Base-by-base conservation (phyloP, 805 yeast genomes). In the Debaryomyces maramus region DNA sequence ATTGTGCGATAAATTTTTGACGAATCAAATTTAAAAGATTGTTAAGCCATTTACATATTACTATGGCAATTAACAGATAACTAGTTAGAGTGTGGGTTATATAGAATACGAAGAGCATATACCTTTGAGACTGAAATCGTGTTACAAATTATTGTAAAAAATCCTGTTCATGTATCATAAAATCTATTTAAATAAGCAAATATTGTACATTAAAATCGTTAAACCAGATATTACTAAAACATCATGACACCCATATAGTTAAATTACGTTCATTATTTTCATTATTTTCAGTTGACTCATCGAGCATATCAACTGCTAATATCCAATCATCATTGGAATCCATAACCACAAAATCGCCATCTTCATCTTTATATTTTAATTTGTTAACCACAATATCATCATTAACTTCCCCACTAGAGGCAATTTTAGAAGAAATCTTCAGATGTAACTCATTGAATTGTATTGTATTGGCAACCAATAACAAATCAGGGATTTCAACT, bases 301-400 rank as follows among this genome's bases (percentile, higher is more conserved):
- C 70, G 33, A 67, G 51, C 70, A 66, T 65, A 47, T 88, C 97
- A 41, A 83, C 75, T 2, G 96, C 97, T 58, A 90, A 80, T 20
- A 61, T 65, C 87, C 96, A 85, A 58, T 91, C 98, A 38, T 91
- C 97, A 46, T 84, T 85, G 22, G 88, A 79, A 49, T 82, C 85
- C 63, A 91, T 79, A 34, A 85, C 81, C 31, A 93, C 95, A 58
- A 78, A 84, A 59, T 93, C 99, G 13, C 95, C 97, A 58, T 93
- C 99, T 63, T 93, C 99, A 61, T 93, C 99, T 57, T 80, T 81
- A 58, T 88, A 91, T 60, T 82, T 83, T 45, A 93, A 72, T 52
- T 84, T 76, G 32, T 57, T 63, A 18, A 67, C 68, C 37, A 58
- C 48, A 5, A 88, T 77, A 44, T 80, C 78, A 32, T 69, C 75